Evolutionary conservation across 495 filamentous ascomycete genomes (phyloP).

Genomic region (Tetracladium marchalianum): DNA sequence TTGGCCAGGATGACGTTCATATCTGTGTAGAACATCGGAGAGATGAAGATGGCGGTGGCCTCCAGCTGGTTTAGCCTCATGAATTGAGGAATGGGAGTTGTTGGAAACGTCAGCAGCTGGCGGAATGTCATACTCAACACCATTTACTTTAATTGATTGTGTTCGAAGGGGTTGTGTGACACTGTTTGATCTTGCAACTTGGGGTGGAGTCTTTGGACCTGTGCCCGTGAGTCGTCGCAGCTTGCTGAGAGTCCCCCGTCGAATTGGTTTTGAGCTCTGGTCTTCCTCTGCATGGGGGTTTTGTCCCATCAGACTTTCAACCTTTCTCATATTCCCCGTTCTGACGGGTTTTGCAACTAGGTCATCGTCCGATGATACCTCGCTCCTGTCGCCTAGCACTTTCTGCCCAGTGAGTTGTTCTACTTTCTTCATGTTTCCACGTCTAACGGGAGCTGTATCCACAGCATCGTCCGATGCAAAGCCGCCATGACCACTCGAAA

Average conservation of each 20-base stretch:
- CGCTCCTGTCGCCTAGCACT: too few species aligned
- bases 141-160: constrained; percentile 10
- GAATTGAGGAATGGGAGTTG: not conserved
- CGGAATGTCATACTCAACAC: constrained; percentile 8
- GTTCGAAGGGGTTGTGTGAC: constrained; percentile 3
- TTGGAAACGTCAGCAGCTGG: not conserved
- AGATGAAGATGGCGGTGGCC: constrained; percentile 25
- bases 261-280: constrained; percentile 8
- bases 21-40: constrained; percentile 32
- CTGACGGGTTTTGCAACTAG: constrained; percentile 12
- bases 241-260: constrained; percentile 13
- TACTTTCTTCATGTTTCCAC: constrained; percentile 13
- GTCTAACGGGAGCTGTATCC: constrained; percentile 11
- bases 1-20: constrained; percentile 30
- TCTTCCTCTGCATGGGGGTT: constrained; percentile 6
- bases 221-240: constrained; percentile 17
- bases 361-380: constrained; percentile 1
- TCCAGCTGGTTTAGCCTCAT: constrained; percentile 1
- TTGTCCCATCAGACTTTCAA: constrained; percentile 18
- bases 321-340: constrained; percentile 10
- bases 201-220: not conserved
- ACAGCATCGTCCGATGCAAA: constrained; percentile 6
- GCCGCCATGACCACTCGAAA: not conserved
- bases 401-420: constrained; percentile 17
- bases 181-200: constrained; percentile 4